Conservation (phyloP, 2,329 filamentous ascomycete genomes). For the Fusarium graminum region DNA sequence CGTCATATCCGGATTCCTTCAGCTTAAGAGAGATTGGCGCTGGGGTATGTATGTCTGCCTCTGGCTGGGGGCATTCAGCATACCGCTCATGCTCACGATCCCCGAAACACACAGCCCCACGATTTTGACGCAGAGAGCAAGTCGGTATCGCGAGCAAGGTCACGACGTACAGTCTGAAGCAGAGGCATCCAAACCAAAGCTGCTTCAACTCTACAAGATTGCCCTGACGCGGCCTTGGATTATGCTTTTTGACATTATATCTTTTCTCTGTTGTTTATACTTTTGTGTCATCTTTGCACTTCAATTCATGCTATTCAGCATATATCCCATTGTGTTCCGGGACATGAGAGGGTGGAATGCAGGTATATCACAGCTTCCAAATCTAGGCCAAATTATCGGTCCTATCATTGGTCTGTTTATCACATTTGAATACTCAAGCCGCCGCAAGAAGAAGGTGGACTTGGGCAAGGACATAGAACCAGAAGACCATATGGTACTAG, state of each 20-base stretch:
- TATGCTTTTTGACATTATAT: not conserved
- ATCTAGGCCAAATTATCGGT: not conserved
- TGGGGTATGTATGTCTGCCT: not conserved
- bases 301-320: constrained; percentile 6
- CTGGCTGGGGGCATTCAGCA: not conserved
- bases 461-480: not conserved
- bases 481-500: constrained; percentile 3
- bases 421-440: not conserved
- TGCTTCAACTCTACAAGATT: constrained; percentile 2
- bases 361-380: not conserved
- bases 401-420: not conserved
- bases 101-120: not conserved
- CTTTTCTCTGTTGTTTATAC: not conserved
- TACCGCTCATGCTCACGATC: not conserved
- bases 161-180: not conserved
- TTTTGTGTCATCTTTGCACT: not conserved
- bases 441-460: not conserved
- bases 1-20: not conserved
- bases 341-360: not conserved
- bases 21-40: not conserved
- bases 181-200: not conserved
- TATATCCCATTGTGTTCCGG: not conserved
- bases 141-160: not conserved
- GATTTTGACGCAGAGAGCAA: not conserved
- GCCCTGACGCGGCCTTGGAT: not conserved